Base-by-base conservation (phyloP, 176 grass and related monocot genomes). In the Phoenix roebelenii region DNA sequence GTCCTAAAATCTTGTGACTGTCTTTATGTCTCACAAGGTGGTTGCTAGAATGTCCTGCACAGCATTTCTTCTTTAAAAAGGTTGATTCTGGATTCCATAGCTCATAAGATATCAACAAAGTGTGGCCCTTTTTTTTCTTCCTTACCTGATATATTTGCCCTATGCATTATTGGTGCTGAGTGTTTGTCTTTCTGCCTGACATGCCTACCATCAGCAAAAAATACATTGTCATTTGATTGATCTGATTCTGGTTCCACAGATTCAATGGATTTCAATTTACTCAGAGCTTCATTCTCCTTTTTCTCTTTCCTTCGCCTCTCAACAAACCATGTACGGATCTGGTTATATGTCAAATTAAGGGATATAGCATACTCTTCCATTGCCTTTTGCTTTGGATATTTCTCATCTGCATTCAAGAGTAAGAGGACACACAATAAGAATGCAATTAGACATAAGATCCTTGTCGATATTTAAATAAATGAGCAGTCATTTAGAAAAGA, bases 291-390 rank as follows among this genome's bases (percentile, higher is more conserved):
- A 48, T 62, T 78, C 60, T 83, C 64, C 74, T 32, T 88, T 70
- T 77, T 92, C 35, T 89, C 79, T 82, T 93, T 98, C 67, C 94
- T 89, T 83, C 94, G 93, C 71, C 88, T 83, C 63, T 98, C 88
- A 73, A 82, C 76, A 83, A 98, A 98, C 94, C 94, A 98, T 49
- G 85, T 79, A 32, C 77, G 77, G 7, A 98, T 77, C 74, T 98
- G 94, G 52, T 19, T 93, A 74, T 89, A 83, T 55, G 94, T 71
- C 53, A 98, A 74, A 72, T 76, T 79, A 20, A 93, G 75, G 56
- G 63, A 81, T 44, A 72, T 25, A 30, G 94, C 88, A 72, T 80
- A 89, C 70, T 81, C 72, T 51, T 61, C 68, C 61, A 98, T 71
- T 25, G 77, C 73, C 63, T 67, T 60, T 35, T 79, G 82, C 61